Evolutionary conservation across 148 eudicot genomes (phyloP), one percentile per base, ranked within the genome.

Genomic region (Chenopodium formosanum): DNA sequence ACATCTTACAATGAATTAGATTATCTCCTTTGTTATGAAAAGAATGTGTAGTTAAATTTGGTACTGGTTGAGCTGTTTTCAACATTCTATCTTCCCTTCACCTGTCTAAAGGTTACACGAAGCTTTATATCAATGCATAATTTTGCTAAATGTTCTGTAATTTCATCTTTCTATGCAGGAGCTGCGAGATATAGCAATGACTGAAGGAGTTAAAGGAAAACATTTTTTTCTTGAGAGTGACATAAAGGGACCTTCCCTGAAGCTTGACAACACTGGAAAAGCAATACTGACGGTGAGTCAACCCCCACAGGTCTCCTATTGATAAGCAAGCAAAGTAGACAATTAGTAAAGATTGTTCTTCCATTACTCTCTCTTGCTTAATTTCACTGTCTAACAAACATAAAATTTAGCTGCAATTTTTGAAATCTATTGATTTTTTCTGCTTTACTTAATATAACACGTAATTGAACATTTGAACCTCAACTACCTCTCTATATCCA

Each of bases 261-360:
- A 94, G 85, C 92, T 93, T 79, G 98, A 94, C 86, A 91, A 89
- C 78, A 94, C 97, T 68, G 98, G 98, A 84, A 92, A 88, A 89
- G 93, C 92, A 83, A 88, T 91, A 87, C 70, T 94, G 75, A 94
- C 98, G 5, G 98, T 94, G 81, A 90, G 94, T 86, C 65, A 17
- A 16, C 63, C 12, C 60, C 12, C 44, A 13, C 8, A 0, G 12
- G 4, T 10, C 12, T 48, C 53, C 14, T 65, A 73, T 0, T 47
- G 31, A 66, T 16, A 78, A 46, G 32, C 47, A 47, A 20, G 70
- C 52, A 77, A 65, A 64, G 2, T 52, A 40, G 6, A 40, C 44
- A 40, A 6, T 7, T 63, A 77, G 10, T 77, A 48, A 65, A 46
- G 34, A 16, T 65, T 23, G 29, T 48, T 23, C 56, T 44, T n/a